phyloP scores from a whole-genome alignment of 331 rosid species.

The Rosa hybrid region DNA sequence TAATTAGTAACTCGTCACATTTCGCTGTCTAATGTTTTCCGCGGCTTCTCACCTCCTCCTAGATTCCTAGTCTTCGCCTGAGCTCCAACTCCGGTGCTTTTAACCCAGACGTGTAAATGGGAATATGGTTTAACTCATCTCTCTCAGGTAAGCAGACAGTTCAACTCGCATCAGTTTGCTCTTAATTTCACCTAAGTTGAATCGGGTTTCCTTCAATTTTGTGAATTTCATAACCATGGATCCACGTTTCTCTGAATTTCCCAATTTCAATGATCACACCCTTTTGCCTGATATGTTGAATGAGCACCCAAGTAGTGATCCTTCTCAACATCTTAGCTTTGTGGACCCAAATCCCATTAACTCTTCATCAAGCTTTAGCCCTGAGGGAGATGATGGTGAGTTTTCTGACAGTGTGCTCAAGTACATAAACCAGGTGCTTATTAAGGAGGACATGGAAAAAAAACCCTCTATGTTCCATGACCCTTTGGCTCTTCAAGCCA shows the following conservation, averaged over 20 bases:
- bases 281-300: neutral
- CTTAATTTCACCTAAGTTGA: neutral
- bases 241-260: conserved; percentile 7
- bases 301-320: conserved; percentile 19
- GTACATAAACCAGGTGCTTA: too few species aligned
- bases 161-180: neutral
- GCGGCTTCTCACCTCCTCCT: too few species aligned
- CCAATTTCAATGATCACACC: conserved; percentile 13
- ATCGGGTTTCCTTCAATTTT: neutral
- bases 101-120: neutral
- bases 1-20: too few species aligned
- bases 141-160: neutral
- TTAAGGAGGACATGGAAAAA: too few species aligned
- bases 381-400: too few species aligned
- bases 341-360: neutral
- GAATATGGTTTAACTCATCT: neutral
- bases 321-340: conserved; percentile 15
- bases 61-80: neutral
- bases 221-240: conserved; percentile 30
- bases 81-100: neutral
- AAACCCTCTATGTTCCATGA: conserved; percentile 56
- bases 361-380: too few species aligned
- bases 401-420: too few species aligned
- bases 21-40: too few species aligned
- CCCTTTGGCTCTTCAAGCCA: conserved; percentile 54